Percentiles rank a stretch among this genome's conserved stretches.
These are phyloP conservation scores for Mycena vulgaris DNA, from an alignment of 768 basidiomycete genomes.

Conservation along the genomic window DNA sequence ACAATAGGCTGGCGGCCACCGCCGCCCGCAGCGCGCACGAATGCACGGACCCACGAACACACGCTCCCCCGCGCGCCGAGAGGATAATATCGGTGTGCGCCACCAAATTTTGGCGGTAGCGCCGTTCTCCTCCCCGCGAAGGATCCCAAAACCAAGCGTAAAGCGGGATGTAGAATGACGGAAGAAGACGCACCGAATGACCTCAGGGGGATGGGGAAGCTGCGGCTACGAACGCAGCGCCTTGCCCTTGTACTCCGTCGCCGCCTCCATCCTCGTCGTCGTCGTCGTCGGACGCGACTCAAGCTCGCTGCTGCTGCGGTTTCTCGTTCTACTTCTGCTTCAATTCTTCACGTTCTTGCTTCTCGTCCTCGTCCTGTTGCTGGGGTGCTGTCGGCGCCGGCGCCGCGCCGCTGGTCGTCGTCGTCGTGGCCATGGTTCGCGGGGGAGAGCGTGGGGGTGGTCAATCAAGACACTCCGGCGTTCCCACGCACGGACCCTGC, in stretches of 20 bases:
- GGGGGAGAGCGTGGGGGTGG: background rate
- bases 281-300: background rate
- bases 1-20: too few species aligned
- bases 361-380: background rate
- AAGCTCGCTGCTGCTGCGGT: background rate
- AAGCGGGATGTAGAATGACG: background rate
- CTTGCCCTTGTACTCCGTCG: conserved; percentile 32
- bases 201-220: conserved; percentile 33
- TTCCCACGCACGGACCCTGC: conserved; percentile 3
- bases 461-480: background rate
- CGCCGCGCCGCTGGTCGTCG: too few species aligned
- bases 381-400: too few species aligned
- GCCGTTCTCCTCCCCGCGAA: too few species aligned
- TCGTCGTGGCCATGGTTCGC: background rate
- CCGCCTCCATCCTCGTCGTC: background rate
- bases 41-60: too few species aligned
- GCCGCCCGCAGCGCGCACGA: background rate
- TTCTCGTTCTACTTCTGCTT: too few species aligned
- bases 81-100: background rate
- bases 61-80: too few species aligned
- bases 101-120: background rate
- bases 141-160: background rate
- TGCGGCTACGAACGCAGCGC: conserved; percentile 30
- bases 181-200: conserved; percentile 27
- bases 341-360: too few species aligned